Evolutionary conservation across 768 basidiomycete genomes (phyloP), one percentile per base, ranked within the genome.

Genomic region (Mrakia gelida): DNA sequence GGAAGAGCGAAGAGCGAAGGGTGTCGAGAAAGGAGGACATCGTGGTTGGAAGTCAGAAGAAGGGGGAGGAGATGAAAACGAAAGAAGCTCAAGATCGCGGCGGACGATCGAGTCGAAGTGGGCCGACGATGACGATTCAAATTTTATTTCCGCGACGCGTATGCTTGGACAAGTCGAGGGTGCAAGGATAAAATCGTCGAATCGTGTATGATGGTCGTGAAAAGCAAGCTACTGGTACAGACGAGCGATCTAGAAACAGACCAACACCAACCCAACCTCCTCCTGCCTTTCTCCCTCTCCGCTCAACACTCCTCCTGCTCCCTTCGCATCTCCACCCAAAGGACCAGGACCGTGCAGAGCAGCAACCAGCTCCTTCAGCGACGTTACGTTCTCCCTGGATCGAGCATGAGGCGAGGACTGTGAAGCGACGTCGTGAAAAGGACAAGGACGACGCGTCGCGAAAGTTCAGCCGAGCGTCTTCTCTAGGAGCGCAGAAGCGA

Each of bases 291-390:
- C 52, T 13, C 18, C 71, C 13, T 43, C 67, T 13, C 67, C 67
- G 23, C 71, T 52, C 26, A 75, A 45, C 32, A 75, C 63, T 6
- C 75, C 45, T 32, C 32, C 30, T 11, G 34, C 67, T 1, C 26
- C 34, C 38, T n/a, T 41, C 13, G 34, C 23, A 41, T 41, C 38
- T 70, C 67, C 67, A 23, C 75, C 75, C 2, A 59, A 21, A 28
- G 73, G 41, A 2, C 73, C 73, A 10, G 75, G n/a, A 0, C 75
- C 75, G 13, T 75, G 75, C 21, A 80, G 79, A 30, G 79, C 68
- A 0, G 82, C 82, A 10, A 82, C 67, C 28, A 80, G 70, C 63
- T 81, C 80, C 16, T 74, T 70, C 56, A 81, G 67, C 30, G 79
- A 80, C 0, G 23, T 63, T 75, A 72, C 56, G 56, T 30, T 1